Evolutionary conservation across 1,284 basidiomycete species (phyloP).

Genomic region (Mycocalia duriaeana): DNA sequence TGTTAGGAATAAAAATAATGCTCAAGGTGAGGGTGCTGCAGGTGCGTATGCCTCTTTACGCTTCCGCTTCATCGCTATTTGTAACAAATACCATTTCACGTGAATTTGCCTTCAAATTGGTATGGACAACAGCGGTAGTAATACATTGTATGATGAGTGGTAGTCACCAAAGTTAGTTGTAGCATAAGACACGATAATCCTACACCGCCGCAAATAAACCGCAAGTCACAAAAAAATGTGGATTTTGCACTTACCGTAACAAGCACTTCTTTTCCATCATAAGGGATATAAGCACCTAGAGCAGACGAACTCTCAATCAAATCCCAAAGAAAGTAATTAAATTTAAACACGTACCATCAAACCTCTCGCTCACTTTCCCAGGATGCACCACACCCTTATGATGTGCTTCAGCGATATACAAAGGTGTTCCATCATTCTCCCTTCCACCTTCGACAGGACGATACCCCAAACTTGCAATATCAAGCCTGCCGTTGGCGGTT

Average conservation of each 20-base stretch:
- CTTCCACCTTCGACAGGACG: slow-evolving; percentile 63
- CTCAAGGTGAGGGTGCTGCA: too few relatives aligned
- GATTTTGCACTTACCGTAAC: slow-evolving; percentile 32
- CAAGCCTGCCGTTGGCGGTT: slow-evolving; percentile 38
- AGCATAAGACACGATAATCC: too few relatives aligned
- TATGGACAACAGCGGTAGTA: too few relatives aligned
- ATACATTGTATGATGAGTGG: too few relatives aligned
- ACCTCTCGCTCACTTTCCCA: slow-evolving; percentile 56
- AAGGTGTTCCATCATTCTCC: slow-evolving; percentile 54
- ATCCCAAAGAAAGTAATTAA: not conserved
- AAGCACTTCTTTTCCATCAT: slow-evolving; percentile 42
- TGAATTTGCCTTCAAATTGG: too few relatives aligned
- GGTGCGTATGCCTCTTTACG: too few relatives aligned
- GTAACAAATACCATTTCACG: too few relatives aligned
- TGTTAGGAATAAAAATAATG: too few relatives aligned
- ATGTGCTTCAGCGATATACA: slow-evolving; percentile 58
- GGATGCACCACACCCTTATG: slow-evolving; percentile 50
- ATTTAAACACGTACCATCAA: slow-evolving; percentile 38
- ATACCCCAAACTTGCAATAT: slow-evolving; percentile 36
- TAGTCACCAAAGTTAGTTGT: too few relatives aligned
- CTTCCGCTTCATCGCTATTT: too few relatives aligned
- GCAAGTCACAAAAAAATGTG: too few relatives aligned
- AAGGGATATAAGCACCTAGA: slow-evolving; percentile 48
- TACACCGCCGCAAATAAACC: too few relatives aligned
- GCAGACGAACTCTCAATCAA: slow-evolving; percentile 1